Conservation (phyloP, 768 basidiomycete species). For the Mrakia gelida region DNA sequence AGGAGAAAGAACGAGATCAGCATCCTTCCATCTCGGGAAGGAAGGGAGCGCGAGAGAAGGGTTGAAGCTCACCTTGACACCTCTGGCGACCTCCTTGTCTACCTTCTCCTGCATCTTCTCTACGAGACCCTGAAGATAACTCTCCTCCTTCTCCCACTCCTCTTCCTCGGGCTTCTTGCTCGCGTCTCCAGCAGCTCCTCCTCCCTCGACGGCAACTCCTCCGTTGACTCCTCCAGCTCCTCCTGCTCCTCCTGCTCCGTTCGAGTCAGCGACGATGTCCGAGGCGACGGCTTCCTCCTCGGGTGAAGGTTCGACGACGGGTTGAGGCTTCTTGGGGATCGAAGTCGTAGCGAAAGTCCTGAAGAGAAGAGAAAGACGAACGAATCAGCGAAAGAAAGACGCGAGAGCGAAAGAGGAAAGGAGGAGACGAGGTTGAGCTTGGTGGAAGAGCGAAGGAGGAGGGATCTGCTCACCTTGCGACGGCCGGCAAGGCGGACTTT, state of each 20-base stretch:
- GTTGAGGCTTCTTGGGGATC: conserved; percentile 62
- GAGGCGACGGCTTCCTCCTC: conserved; percentile 37
- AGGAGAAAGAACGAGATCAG: not conserved
- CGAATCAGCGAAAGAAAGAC: not conserved
- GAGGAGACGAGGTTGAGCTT: not conserved
- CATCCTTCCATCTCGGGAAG: conserved; percentile 2
- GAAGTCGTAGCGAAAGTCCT: conserved; percentile 57
- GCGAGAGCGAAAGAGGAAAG: not conserved
- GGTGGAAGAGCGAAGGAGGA: not conserved
- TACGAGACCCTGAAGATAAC: conserved; percentile 62
- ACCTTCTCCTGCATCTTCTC: conserved; percentile 81
- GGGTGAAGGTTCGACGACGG: conserved; percentile 10
- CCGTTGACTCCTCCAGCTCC: not conserved
- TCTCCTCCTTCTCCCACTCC: conserved; percentile 40
- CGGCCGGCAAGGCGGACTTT: conserved; percentile 71
- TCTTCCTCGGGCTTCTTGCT: conserved; percentile 39
- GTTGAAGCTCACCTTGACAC: conserved; percentile 58
- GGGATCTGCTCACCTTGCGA: conserved; percentile 44
- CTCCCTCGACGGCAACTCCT: not conserved
- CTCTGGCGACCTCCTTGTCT: conserved; percentile 73
- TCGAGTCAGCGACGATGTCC: conserved; percentile 37
- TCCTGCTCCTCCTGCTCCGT: not conserved
- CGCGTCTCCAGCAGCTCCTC: conserved; percentile 40
- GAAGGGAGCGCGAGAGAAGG: not conserved
- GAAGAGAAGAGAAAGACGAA: not conserved